Evolutionary conservation across 2,329 filamentous ascomycete genomes (phyloP).

Genomic region (Colletotrichum godetiae): DNA sequence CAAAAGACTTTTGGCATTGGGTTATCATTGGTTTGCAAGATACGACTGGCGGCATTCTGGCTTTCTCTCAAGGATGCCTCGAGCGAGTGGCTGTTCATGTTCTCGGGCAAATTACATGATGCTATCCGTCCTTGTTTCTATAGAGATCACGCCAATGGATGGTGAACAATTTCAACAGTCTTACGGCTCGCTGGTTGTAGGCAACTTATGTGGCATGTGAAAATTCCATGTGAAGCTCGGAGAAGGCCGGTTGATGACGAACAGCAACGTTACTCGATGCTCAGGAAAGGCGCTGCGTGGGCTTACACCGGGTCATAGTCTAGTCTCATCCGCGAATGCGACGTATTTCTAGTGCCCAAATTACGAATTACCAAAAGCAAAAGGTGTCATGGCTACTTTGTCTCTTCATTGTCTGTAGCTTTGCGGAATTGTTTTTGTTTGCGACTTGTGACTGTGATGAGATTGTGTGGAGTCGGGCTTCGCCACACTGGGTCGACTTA

Average conservation of each 20-base stretch:
- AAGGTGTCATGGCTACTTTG: neutral
- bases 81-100: neutral
- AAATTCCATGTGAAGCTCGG: neutral
- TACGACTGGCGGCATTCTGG: neutral
- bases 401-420: neutral
- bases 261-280: neutral
- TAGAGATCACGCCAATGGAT: neutral
- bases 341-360: neutral
- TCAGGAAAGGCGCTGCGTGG: neutral
- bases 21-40: neutral
- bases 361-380: neutral
- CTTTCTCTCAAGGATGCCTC: neutral
- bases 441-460: neutral
- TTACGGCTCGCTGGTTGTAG: neutral
- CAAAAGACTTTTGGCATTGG: neutral
- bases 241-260: neutral
- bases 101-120: neutral
- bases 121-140: no score
- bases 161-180: neutral
- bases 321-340: neutral
- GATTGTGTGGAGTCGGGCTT: neutral
- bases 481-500: neutral
- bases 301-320: neutral
- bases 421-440: neutral
- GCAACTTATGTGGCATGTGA: neutral